phyloP scores from a whole-genome alignment of 169 alveolate species.

The Fabrea salina region DNA sequence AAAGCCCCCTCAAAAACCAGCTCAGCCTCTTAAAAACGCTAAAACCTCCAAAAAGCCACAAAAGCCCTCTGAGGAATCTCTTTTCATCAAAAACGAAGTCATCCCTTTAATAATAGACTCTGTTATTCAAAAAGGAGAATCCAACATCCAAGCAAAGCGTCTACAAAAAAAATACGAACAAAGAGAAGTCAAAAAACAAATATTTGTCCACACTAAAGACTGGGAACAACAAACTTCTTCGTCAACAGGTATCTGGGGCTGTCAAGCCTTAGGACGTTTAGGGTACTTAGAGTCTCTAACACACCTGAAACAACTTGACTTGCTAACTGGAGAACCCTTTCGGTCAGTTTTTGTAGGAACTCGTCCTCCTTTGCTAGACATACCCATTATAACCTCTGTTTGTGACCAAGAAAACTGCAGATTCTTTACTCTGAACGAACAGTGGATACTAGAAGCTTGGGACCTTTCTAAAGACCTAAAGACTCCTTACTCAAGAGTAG shows the following conservation, averaged over 20 bases:
- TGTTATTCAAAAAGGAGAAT: background rate
- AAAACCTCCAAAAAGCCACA: background rate
- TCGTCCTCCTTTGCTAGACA: slow-evolving; percentile 49
- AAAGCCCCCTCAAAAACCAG: too few species aligned
- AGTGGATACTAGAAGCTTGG: slow-evolving; percentile 58
- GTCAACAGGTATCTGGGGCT: background rate
- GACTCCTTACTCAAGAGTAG: background rate
- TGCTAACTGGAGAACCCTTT: slow-evolving; percentile 33
- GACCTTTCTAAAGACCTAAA: slow-evolving; percentile 23
- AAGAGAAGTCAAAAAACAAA: background rate
- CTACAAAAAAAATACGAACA: background rate
- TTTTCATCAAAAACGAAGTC: background rate
- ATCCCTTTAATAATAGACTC: background rate
- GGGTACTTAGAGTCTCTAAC: slow-evolving; percentile 20
- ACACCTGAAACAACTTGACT: slow-evolving; percentile 42
- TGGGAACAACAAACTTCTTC: background rate
- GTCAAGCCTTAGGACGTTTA: background rate
- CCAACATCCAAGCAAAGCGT: background rate
- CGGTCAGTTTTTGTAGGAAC: slow-evolving; percentile 44
- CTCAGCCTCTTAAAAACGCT: too few species aligned
- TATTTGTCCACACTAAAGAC: background rate
- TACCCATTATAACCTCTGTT: slow-evolving; percentile 41
- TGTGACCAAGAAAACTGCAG: slow-evolving; percentile 45
- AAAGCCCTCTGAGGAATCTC: background rate
- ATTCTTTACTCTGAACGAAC: slow-evolving; percentile 42